Conservation (phyloP, 2,329 filamentous ascomycete species). For the Myriosclerotinia scirpicola region DNA sequence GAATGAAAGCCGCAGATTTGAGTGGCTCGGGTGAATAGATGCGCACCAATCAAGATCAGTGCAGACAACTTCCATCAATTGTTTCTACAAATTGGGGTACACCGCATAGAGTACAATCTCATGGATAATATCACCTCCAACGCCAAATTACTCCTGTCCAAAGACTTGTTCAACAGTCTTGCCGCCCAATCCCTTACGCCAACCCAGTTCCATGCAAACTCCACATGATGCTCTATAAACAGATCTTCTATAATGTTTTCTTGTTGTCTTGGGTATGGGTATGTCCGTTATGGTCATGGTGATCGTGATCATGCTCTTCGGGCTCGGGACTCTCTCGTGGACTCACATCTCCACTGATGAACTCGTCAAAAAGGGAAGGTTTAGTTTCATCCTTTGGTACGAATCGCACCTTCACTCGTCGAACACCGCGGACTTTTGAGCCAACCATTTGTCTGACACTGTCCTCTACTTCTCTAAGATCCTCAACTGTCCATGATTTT, state of each 20-base stretch:
- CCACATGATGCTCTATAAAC: slow-evolving; percentile 27
- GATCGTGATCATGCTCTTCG: slow-evolving; percentile 53
- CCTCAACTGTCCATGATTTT: slow-evolving; percentile 70
- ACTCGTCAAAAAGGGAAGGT: slow-evolving; percentile 72
- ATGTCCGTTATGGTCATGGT: slow-evolving; percentile 48
- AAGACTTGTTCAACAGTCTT: slow-evolving; percentile 6
- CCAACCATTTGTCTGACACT: slow-evolving; percentile 71
- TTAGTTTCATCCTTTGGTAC: slow-evolving; percentile 63
- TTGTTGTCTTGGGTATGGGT: slow-evolving; percentile 39
- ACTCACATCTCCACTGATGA: slow-evolving; percentile 65
- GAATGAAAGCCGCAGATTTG: slow-evolving; percentile 6
- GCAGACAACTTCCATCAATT: slow-evolving; percentile 7
- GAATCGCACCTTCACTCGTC: slow-evolving; percentile 81
- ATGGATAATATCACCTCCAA: slow-evolving; percentile 7
- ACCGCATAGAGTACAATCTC: slow-evolving; percentile 13
- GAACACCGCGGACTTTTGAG: slow-evolving; percentile 76
- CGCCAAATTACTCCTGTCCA: slow-evolving; percentile 18
- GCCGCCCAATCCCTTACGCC: slow-evolving; percentile 23
- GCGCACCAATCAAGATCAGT: slow-evolving; percentile 31
- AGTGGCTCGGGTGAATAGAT: slow-evolving; percentile 20
- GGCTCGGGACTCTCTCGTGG: slow-evolving; percentile 59
- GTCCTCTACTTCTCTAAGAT: slow-evolving; percentile 70
- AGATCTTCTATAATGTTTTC: slow-evolving; percentile 36
- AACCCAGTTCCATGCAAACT: slow-evolving; percentile 23
- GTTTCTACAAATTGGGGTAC: slow-evolving; percentile 18